Percentiles rank a stretch among this genome's conserved stretches.
phyloP scores from a whole-genome alignment of 179 eudicot species.

The Drosera spatulata region DNA sequence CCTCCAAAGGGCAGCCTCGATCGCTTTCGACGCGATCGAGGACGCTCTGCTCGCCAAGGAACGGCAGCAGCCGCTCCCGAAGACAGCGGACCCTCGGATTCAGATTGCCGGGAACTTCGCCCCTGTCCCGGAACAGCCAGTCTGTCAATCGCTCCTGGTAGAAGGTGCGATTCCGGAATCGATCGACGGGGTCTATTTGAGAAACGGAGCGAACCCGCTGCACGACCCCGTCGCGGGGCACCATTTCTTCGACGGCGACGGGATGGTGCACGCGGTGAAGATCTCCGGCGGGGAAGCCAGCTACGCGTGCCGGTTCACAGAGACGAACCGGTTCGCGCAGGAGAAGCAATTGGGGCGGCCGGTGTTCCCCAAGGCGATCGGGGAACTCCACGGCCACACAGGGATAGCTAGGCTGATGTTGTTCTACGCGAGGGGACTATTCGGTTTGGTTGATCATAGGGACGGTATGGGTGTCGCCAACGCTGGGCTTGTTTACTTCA shows the following conservation, averaged over 20 bases:
- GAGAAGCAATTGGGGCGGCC: constrained; percentile 38
- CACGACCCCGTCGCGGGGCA: constrained; percentile 47
- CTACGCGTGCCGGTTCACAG: constrained; percentile 55
- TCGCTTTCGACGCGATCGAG: constrained; percentile 36
- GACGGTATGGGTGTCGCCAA: constrained; percentile 66
- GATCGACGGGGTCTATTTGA: constrained; percentile 37
- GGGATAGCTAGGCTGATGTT: constrained; percentile 45
- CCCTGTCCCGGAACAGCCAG: constrained; percentile 48
- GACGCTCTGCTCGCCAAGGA: constrained; percentile 19
- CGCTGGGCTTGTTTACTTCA: constrained; percentile 62
- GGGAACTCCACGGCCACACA: constrained; percentile 59
- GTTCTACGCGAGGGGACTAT: constrained; percentile 45
- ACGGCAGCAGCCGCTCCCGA: constrained; percentile 23
- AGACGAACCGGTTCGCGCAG: constrained; percentile 40
- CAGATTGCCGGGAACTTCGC: constrained; percentile 60
- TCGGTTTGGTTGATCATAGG: constrained; percentile 36
- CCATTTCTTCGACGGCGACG: constrained; percentile 63
- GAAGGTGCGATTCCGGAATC: constrained; percentile 32
- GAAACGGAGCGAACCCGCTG: constrained; percentile 61
- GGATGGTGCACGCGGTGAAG: constrained; percentile 64
- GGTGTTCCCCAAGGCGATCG: constrained; percentile 57
- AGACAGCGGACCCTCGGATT: constrained; percentile 41
- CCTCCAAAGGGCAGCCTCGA: constrained; percentile 25
- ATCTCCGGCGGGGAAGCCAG: constrained; percentile 27
- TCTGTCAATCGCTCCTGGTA: constrained; percentile 18